Percentiles rank a stretch among this genome's conserved stretches.
phyloP scores from a whole-genome alignment of 352 stramenopile species.

The Peronospora farinosa region DNA sequence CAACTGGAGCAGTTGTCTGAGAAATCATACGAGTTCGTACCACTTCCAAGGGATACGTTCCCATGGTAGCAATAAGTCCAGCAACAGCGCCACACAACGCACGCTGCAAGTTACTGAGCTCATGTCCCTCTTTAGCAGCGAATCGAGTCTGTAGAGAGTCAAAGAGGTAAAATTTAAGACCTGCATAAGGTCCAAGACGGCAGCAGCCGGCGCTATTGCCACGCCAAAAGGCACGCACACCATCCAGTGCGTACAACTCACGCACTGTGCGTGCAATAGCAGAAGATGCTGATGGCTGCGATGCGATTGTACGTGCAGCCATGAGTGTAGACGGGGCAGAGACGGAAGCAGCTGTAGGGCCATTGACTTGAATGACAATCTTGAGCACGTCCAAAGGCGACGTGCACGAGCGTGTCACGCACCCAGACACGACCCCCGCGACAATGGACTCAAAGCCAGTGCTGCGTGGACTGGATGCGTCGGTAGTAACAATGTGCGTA shows the following conservation, averaged over 20 bases:
- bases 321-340: slow-evolving; percentile 20
- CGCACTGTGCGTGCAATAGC: slow-evolving; percentile 39
- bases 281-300: slow-evolving; percentile 30
- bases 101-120: slow-evolving; percentile 45
- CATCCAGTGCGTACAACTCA: slow-evolving; percentile 60
- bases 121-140: slow-evolving; percentile 12
- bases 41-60: slow-evolving; percentile 76
- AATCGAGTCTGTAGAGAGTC: slow-evolving; percentile 59
- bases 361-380: slow-evolving; percentile 79
- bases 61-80: slow-evolving; percentile 63
- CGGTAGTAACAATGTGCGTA: slow-evolving; percentile 3
- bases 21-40: slow-evolving; percentile 78
- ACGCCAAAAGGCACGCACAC: slow-evolving; percentile 70
- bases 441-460: slow-evolving; percentile 59
- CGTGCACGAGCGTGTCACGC: slow-evolving; percentile 75
- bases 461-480: slow-evolving; percentile 5
- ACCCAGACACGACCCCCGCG: slow-evolving; percentile 67
- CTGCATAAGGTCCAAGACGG: slow-evolving; percentile 66
- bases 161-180: slow-evolving; percentile 78
- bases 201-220: slow-evolving; percentile 73
- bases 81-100: slow-evolving; percentile 52
- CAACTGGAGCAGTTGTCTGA: slow-evolving; percentile 32
- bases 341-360: slow-evolving; percentile 16
- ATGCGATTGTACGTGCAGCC: slow-evolving; percentile 23
- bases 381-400: slow-evolving; percentile 80